Conservation (phyloP, 2,329 filamentous ascomycete genomes). For the Ceratocystis huliohia region DNA sequence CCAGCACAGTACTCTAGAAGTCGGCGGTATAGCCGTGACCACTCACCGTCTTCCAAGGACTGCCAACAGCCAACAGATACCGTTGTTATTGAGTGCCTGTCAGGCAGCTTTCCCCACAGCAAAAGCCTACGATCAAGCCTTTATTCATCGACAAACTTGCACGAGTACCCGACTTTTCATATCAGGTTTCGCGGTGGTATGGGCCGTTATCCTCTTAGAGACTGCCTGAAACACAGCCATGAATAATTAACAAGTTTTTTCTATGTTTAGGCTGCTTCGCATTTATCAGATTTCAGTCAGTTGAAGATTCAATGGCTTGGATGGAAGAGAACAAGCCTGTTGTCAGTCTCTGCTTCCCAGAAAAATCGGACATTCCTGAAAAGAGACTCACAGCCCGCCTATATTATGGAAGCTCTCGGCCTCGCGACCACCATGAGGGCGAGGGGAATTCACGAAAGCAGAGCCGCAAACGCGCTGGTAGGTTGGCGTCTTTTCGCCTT, state of each 20-base stretch:
- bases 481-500: neutral
- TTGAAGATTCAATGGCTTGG: conserved; percentile 32
- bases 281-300: conserved; percentile 33
- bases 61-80: conserved; percentile 37
- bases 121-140: conserved; percentile 16
- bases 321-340: conserved; percentile 34
- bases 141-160: conserved; percentile 15
- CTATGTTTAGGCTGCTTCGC: conserved; percentile 29
- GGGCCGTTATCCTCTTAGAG: neutral
- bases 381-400: conserved; percentile 30
- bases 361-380: conserved; percentile 31
- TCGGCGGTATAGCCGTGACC: conserved; percentile 22
- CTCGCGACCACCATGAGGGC: conserved; percentile 18
- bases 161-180: conserved; percentile 15
- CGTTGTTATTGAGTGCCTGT: conserved; percentile 43
- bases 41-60: conserved; percentile 29
- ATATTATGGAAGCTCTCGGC: conserved; percentile 32
- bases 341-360: conserved; percentile 29
- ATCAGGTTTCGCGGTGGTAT: conserved; percentile 16
- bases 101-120: conserved; percentile 23
- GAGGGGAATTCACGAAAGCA: neutral
- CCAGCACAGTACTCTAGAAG: conserved; percentile 17
- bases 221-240: neutral
- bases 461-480: neutral
- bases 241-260: neutral